Base-by-base conservation (phyloP, 768 basidiomycete species). In the Fistulinella prunicolor region DNA sequence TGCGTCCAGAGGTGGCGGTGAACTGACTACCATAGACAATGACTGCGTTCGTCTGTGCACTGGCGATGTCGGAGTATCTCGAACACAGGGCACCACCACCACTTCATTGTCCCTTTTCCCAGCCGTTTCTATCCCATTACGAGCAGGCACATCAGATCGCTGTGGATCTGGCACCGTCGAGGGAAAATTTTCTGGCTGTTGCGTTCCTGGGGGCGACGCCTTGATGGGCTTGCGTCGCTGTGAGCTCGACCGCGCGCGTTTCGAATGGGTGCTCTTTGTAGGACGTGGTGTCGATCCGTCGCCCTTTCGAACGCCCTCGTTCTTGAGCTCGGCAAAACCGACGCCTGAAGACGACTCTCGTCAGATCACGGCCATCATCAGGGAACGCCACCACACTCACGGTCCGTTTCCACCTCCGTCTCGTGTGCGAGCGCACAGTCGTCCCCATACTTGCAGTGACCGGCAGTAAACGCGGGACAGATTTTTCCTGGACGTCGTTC, bases 351-450 rank as follows among this genome's bases (percentile, higher is more conserved):
- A 9, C 12, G 8, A 8, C 4, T 9, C 17, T 20, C 20, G 34
- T 47, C 42, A 50, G 39, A 41, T 39, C 38, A n/a, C 24, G 20
- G 16, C 29, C 35, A 38, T 13, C 2, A 7, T 38, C 16, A 32
- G 19, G 17, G 45, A 9, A 22, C 10, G 39, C 13, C 23, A 34
- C 38, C 1, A 3, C n/a, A 51, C 65, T 50, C 44, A 67, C 67
- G 34, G 42, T 62, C 51, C 4, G 49, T 47, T 20, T 51, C 48
- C 19, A 65, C 38, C 12, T 57, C 57, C 34, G 56, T 67, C 29
- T 67, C 56, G 32, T 69, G 65, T 23, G 60, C 60, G 19, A 69
- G 36, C 47, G 42, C 65, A 30, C 65, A 67, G 46, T 67, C 55
- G 26, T 57, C 44, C 13, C 63, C 67, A 17, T 59, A 21, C 37